A percentile compares a stretch with the other conserved stretches of the same genome.
Conservation (phyloP, 2,329 filamentous ascomycete species). For the Sporothrix schenckii region DNA sequence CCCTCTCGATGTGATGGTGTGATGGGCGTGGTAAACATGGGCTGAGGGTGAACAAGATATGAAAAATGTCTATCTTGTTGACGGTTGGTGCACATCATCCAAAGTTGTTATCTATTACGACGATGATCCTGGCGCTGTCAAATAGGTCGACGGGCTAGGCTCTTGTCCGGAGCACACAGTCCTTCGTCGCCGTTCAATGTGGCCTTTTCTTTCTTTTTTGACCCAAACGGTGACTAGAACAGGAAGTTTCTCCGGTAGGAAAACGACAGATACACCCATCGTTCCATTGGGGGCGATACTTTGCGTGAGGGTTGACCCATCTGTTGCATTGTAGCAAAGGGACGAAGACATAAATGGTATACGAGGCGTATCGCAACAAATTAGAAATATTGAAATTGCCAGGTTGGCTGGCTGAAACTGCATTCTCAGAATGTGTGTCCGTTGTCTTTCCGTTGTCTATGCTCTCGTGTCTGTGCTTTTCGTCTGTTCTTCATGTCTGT, state of each 20-base stretch:
- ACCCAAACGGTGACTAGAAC: too few relatives aligned
- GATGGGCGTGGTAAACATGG: neutral
- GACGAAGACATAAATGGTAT: neutral
- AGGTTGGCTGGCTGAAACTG: neutral
- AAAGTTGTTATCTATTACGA: too few relatives aligned
- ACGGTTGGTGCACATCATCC: too few relatives aligned
- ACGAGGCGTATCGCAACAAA: neutral
- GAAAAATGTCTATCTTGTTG: too few relatives aligned
- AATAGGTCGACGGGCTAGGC: too few relatives aligned
- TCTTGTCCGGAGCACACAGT: too few relatives aligned
- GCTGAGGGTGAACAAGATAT: too few relatives aligned
- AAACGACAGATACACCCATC: neutral
- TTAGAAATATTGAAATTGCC: neutral
- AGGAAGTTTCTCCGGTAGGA: neutral
- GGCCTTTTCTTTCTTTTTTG: too few relatives aligned
- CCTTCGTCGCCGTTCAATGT: too few relatives aligned
- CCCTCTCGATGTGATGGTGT: neutral
- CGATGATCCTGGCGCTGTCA: too few relatives aligned
- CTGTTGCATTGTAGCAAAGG: neutral
- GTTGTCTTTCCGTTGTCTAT: neutral
- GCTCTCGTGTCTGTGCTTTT: neutral
- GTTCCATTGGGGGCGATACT: neutral
- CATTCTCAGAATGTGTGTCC: neutral
- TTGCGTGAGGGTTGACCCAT: neutral
- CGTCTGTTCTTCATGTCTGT: neutral